Evolutionary conservation across 176 grass and related monocot genomes (phyloP), one percentile per base, ranked within the genome.

Genomic region (maize (Zea mays)): DNA sequence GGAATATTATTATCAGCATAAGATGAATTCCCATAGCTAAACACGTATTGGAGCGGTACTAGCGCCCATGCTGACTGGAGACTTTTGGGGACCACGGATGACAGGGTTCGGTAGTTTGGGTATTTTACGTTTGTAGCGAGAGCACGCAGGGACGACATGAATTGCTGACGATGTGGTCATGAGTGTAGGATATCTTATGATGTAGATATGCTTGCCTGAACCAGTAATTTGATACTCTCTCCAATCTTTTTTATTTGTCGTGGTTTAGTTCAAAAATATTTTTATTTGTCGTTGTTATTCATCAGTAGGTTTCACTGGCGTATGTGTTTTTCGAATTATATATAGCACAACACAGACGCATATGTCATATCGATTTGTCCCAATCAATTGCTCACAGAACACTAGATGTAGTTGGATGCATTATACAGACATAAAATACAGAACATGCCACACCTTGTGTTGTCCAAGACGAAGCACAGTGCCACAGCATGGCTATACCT

Each of bases 81-180:
- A 48, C 83, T 72, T 65, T 17, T 72, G 1, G 61, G 40, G 55
- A 74, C 38, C 59, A 41, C 40, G 21, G 57, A 8, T 7, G 35
- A 34, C 41, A 40, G 11, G 8, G 16, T 58, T 47, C 37, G 51
- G 17, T 39, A 19, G 16, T 46, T 58, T 58, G 56, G 40, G 6
- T 44, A 65, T 16, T 71, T 62, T 62, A 64, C 8, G 64, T 41
- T 74, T 66, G 62, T 56, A 39, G 35, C 5, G 59, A 68, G 15
- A 46, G 69, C 73, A 80, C 41, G 69, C 61, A 6, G 51, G 46
- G 20, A 74, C 75, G 75, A 75, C 44, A 75, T 75, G 51, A 74
- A 62, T n/a, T 74, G 59, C 75, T 66, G 48, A 79, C 74, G 66
- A 79, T 57, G 54, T 36, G 10, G 46, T 71, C 55, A 71, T 44